phyloP scores from a whole-genome alignment of 805 yeast species.

The Blastobotrys chiropterorum region DNA sequence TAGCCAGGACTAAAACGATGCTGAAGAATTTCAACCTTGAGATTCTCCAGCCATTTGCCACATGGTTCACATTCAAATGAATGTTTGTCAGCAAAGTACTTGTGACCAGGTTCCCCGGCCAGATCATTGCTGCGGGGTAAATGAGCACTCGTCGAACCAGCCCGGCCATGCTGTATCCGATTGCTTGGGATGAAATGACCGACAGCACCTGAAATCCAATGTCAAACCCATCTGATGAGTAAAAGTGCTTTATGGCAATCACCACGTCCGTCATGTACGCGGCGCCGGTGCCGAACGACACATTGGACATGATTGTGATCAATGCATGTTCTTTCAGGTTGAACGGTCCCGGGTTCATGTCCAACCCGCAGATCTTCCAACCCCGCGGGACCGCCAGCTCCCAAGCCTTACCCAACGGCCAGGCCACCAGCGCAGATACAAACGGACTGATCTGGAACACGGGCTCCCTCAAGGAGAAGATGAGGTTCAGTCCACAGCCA shows the following conservation, averaged over 20 bases:
- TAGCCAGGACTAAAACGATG: constrained; percentile 35
- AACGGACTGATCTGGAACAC: constrained; percentile 44
- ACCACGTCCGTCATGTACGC: constrained; percentile 56
- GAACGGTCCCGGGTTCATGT: constrained; percentile 56
- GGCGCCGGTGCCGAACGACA: constrained; percentile 37
- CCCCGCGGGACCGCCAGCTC: constrained; percentile 33
- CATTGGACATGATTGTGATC: constrained; percentile 48
- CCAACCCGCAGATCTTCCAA: constrained; percentile 27
- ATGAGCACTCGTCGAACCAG: constrained; percentile 52
- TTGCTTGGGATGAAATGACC: constrained; percentile 50
- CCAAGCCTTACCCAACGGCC: constrained; percentile 56
- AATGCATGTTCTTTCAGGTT: constrained; percentile 59
- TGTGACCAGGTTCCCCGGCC: constrained; percentile 64
- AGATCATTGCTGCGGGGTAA: constrained; percentile 57
- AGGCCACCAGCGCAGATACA: constrained; percentile 56
- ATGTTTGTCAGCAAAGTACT: constrained; percentile 51
- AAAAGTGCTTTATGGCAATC: constrained; percentile 45
- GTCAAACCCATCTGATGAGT: constrained; percentile 37
- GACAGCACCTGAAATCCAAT: constrained; percentile 52
- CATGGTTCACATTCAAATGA: constrained; percentile 43
- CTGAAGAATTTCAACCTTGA: constrained; percentile 46
- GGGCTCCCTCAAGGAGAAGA: constrained; percentile 56
- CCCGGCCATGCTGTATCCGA: constrained; percentile 68
- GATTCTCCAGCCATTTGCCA: constrained; percentile 56
- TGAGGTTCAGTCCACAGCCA: constrained; percentile 53